Evolutionary conservation across 2,329 filamentous ascomycete species (phyloP).

Genomic region (Trichoderma koningii): DNA sequence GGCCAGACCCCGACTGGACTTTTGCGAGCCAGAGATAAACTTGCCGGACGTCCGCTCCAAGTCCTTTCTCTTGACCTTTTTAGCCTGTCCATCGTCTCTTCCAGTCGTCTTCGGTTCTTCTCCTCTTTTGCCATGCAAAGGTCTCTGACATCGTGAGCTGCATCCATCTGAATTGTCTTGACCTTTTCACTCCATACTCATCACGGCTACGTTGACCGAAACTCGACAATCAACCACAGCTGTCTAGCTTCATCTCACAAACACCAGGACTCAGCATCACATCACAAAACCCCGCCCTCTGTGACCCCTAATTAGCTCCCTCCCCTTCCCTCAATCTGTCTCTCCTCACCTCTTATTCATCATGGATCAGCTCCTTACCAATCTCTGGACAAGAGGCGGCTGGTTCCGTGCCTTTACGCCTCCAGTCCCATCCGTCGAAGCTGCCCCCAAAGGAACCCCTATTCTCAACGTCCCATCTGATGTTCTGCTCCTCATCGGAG

Average conservation of each 20-base stretch:
- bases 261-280: background rate
- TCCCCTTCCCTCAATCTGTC: background rate
- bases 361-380: slow-evolving; percentile 26
- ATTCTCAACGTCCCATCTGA: slow-evolving; percentile 31
- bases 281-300: background rate
- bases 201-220: background rate
- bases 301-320: background rate
- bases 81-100: background rate
- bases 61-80: background rate
- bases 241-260: background rate
- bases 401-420: slow-evolving; percentile 24
- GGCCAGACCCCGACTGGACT: too few species aligned
- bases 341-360: background rate
- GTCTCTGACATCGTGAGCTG: background rate
- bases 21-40: background rate
- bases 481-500: slow-evolving; percentile 30
- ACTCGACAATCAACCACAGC: background rate
- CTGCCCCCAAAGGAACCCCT: background rate
- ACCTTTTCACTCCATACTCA: background rate
- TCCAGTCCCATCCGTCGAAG: background rate
- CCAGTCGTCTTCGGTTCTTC: background rate
- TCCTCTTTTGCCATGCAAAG: background rate
- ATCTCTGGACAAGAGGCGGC: slow-evolving; percentile 22
- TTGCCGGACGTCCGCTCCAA: slow-evolving; percentile 1
- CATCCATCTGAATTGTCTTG: too few species aligned